These are phyloP conservation scores for Rehmannia glutinosa DNA, from an alignment of 257 asterid genomes.

Conservation along the genomic window DNA sequence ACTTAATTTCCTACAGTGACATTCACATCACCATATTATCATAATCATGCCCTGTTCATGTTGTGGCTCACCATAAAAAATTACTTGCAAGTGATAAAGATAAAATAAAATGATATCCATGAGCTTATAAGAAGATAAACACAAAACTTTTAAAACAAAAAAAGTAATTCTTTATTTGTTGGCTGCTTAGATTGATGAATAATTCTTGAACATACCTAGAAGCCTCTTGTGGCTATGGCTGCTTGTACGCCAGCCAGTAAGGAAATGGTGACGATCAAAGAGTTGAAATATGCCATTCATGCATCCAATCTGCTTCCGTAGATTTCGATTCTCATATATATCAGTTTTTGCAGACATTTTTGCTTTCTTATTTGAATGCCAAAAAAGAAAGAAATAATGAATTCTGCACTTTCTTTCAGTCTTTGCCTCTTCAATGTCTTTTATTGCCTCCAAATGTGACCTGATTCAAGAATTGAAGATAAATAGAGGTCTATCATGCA, in stretches of 20 bases:
- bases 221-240: slow-evolving; percentile 50
- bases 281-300: slow-evolving; percentile 70
- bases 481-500: background rate
- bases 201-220: slow-evolving; percentile 36
- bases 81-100: too few relatives aligned
- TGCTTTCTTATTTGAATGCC: slow-evolving; percentile 8
- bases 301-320: slow-evolving; percentile 71
- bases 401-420: too few relatives aligned
- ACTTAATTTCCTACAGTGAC: background rate
- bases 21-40: too few relatives aligned
- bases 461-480: slow-evolving; percentile 25
- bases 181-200: background rate
- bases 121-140: background rate
- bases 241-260: slow-evolving; percentile 37
- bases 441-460: too few relatives aligned
- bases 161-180: too few relatives aligned
- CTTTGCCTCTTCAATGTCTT: too few relatives aligned
- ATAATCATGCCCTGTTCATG: too few relatives aligned
- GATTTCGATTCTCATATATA: slow-evolving; percentile 37
- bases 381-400: too few relatives aligned
- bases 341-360: slow-evolving; percentile 49
- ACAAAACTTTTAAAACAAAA: background rate
- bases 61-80: too few relatives aligned
- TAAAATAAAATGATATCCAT: too few relatives aligned
- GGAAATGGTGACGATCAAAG: slow-evolving; percentile 55